Conservation (phyloP, 2,329 filamentous ascomycete species). For the Aspergillus udagawae region DNA sequence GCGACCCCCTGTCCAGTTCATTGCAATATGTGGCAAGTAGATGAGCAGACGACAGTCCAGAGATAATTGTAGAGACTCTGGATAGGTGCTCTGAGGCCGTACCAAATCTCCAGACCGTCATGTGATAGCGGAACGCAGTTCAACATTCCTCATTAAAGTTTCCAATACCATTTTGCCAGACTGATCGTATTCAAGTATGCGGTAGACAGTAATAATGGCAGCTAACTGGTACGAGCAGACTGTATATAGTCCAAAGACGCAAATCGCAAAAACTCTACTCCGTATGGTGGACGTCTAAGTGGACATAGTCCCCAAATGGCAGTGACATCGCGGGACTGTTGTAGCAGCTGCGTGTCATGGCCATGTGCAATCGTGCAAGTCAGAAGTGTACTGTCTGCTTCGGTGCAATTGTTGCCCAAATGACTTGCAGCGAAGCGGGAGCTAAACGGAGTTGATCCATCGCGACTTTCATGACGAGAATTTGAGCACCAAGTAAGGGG, state of each 20-base stretch:
- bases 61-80: neutral
- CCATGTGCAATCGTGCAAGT: neutral
- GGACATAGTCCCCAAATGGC: too few species aligned
- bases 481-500: neutral
- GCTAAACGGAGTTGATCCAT: neutral
- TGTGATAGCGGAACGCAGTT: too few species aligned
- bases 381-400: neutral
- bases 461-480: neutral
- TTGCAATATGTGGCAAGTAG: slow-evolving; percentile 9
- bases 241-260: too few species aligned
- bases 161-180: too few species aligned
- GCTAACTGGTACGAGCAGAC: too few species aligned
- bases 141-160: too few species aligned
- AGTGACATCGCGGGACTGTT: too few species aligned
- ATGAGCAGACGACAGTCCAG: neutral
- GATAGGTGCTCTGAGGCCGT: neutral
- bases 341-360: neutral
- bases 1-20: slow-evolving; percentile 46
- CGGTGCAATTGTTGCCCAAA: neutral
- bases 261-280: too few species aligned
- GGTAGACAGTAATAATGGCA: too few species aligned
- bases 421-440: neutral
- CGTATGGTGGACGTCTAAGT: too few species aligned
- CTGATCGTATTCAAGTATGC: too few species aligned
- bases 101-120: too few species aligned